phyloP scores from a whole-genome alignment of 2,329 filamentous ascomycete species.

The Neofusicoccum parvum region DNA sequence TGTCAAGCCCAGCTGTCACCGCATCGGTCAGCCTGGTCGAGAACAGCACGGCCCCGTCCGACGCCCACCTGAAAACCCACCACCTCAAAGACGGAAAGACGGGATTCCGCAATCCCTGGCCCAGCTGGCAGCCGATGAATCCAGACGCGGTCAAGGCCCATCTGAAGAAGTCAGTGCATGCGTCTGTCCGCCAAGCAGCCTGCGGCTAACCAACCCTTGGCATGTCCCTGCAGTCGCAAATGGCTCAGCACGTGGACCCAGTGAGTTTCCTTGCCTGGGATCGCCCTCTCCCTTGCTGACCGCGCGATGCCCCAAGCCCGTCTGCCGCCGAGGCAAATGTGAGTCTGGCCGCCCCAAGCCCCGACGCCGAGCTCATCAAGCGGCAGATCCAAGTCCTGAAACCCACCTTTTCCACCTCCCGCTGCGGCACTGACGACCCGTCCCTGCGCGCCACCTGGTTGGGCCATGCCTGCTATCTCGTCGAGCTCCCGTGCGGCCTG shows the following conservation, averaged over 20 bases:
- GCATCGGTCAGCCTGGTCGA: not conserved
- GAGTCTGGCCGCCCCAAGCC: not conserved
- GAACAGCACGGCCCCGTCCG: slow-evolving; percentile 22
- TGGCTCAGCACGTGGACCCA: not conserved
- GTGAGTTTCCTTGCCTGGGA: not conserved
- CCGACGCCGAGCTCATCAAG: not conserved
- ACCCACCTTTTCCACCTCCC: not conserved
- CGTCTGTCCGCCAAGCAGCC: not conserved
- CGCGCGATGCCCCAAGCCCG: not conserved
- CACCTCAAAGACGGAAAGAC: slow-evolving; percentile 53
- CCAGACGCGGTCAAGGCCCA: not conserved
- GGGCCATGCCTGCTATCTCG: slow-evolving; percentile 89
- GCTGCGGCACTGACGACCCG: slow-evolving; percentile 46
- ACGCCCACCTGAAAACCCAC: slow-evolving; percentile 50
- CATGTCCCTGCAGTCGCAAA: not conserved
- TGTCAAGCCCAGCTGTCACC: not conserved
- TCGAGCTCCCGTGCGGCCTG: slow-evolving; percentile 84
- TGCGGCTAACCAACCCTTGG: not conserved
- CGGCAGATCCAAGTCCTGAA: not conserved
- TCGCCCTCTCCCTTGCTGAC: not conserved
- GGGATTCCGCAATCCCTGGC: slow-evolving; percentile 61
- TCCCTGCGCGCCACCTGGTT: slow-evolving; percentile 87
- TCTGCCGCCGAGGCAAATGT: not conserved
- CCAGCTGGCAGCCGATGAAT: not conserved
- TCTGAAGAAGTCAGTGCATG: not conserved